These are phyloP conservation scores for Seminavis robusta DNA, from an alignment of 108 stramenopile genomes.

Conservation along the genomic window DNA sequence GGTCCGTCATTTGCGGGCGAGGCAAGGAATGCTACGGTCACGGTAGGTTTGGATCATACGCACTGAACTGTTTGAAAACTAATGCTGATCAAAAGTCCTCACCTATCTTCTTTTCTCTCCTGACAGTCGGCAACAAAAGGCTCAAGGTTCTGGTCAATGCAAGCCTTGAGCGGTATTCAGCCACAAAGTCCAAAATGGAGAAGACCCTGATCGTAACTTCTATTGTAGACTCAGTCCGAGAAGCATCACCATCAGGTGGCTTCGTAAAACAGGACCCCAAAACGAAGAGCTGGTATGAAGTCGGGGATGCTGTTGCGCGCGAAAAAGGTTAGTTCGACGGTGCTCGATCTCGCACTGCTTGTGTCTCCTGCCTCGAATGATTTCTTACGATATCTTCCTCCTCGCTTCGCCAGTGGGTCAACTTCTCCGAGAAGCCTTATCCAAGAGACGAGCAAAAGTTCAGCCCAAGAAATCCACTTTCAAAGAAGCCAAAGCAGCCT, in stretches of 20 bases:
- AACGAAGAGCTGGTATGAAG: slow-evolving; percentile 1
- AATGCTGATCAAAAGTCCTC: not conserved
- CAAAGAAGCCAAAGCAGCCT: no score
- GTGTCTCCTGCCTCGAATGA: no score
- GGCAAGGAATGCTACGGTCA: not conserved
- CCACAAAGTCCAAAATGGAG: not conserved
- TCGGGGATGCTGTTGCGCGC: not conserved
- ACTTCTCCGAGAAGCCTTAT: no score
- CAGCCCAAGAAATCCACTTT: no score
- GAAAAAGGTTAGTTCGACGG: no score
- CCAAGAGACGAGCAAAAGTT: no score
- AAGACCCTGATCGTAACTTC: not conserved
- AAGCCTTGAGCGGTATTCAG: not conserved
- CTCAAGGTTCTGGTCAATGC: not conserved
- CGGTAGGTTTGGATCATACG: not conserved
- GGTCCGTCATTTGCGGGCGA: slow-evolving; percentile 1
- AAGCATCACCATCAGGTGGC: slow-evolving; percentile 1
- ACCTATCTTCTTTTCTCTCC: not conserved
- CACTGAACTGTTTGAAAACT: not conserved
- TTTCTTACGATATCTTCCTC: no score
- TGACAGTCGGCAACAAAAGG: not conserved
- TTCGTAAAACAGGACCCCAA: slow-evolving; percentile 2
- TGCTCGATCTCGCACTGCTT: no score
- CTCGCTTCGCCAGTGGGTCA: no score
- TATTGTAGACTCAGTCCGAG: not conserved